A percentile compares a stretch with the other conserved stretches of the same genome.
These are phyloP conservation scores for Aspergillus persii DNA, from an alignment of 2,329 filamentous ascomycete genomes.

Conservation along the genomic window DNA sequence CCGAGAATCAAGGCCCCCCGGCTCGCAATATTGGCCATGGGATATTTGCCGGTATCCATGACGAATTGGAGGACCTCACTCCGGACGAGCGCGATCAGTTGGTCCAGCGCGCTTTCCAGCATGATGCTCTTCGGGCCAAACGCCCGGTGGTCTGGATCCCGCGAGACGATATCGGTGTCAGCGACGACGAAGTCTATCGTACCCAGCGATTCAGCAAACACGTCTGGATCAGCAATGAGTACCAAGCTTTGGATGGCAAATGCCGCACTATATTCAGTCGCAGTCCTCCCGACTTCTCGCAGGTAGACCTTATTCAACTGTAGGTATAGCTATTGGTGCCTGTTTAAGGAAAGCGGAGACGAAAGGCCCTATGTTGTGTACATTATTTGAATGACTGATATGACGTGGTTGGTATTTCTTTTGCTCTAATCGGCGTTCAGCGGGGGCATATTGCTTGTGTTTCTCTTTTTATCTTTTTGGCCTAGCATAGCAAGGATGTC, in stretches of 20 bases:
- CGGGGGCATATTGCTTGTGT: not conserved
- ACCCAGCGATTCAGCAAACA: slow-evolving; percentile 72
- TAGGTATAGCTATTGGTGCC: slow-evolving; percentile 33
- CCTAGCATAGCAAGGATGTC: not conserved
- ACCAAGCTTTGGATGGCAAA: slow-evolving; percentile 81
- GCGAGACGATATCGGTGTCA: slow-evolving; percentile 82
- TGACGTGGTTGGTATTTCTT: not conserved
- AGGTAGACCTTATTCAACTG: slow-evolving; percentile 80
- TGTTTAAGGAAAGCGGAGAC: not conserved
- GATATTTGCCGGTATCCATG: slow-evolving; percentile 81
- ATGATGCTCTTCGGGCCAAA: slow-evolving; percentile 78
- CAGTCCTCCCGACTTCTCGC: slow-evolving; percentile 85
- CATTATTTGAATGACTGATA: not conserved
- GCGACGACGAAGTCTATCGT: slow-evolving; percentile 82
- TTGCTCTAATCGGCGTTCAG: not conserved
- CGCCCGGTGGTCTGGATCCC: slow-evolving; percentile 93
- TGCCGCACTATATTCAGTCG: slow-evolving; percentile 78
- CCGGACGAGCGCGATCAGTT: slow-evolving; percentile 84
- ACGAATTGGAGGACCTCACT: slow-evolving; percentile 91
- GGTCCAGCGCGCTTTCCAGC: slow-evolving; percentile 84
- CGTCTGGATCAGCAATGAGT: slow-evolving; percentile 93
- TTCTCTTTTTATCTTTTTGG: not conserved
- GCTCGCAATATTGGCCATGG: slow-evolving; percentile 68
- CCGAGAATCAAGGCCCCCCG: slow-evolving; percentile 65
- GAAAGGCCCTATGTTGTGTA: not conserved